Percentiles rank a stretch among this genome's conserved stretches.
Conservation (phyloP, 1,284 basidiomycete genomes). For the Kwoniella shivajii region DNA sequence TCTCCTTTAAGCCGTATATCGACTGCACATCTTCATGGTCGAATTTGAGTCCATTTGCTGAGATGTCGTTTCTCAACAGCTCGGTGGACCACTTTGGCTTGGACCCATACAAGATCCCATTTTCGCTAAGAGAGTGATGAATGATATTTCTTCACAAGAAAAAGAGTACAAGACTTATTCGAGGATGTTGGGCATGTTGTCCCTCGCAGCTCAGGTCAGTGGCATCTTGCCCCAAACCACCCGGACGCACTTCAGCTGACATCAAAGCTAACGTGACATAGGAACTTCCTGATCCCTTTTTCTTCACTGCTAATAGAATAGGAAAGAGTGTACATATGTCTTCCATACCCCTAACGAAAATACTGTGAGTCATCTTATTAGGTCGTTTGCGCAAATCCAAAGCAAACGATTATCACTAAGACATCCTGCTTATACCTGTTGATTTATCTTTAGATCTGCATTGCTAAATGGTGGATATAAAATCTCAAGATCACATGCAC, state of each 20-base stretch:
- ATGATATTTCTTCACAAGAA: slow-evolving; percentile 64
- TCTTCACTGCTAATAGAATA: slow-evolving; percentile 84
- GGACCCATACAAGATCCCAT: slow-evolving; percentile 77
- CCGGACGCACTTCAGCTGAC: background rate
- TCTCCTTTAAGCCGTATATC: too few relatives aligned
- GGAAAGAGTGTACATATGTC: slow-evolving; percentile 60
- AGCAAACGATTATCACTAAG: too few relatives aligned
- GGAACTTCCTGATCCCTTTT: slow-evolving; percentile 83
- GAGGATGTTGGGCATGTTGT: slow-evolving; percentile 95
- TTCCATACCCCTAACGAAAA: slow-evolving; percentile 62
- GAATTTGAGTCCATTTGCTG: background rate
- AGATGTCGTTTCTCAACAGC: slow-evolving; percentile 52
- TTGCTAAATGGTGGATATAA: slow-evolving; percentile 81
- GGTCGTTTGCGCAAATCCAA: background rate
- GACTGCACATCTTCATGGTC: background rate
- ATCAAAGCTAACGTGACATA: slow-evolving; percentile 44
- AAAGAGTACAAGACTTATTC: slow-evolving; percentile 74
- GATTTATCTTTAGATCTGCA: slow-evolving; percentile 67
- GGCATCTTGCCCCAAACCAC: too few relatives aligned
- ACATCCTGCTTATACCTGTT: background rate
- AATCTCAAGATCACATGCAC: slow-evolving; percentile 87
- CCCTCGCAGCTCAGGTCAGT: slow-evolving; percentile 78
- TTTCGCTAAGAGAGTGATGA: slow-evolving; percentile 76
- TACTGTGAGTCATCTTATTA: slow-evolving; percentile 61
- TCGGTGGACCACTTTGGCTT: slow-evolving; percentile 96